Evolutionary conservation across 2,329 filamentous ascomycete species (phyloP).

Genomic region (Thermothelomyces thermophilus): DNA sequence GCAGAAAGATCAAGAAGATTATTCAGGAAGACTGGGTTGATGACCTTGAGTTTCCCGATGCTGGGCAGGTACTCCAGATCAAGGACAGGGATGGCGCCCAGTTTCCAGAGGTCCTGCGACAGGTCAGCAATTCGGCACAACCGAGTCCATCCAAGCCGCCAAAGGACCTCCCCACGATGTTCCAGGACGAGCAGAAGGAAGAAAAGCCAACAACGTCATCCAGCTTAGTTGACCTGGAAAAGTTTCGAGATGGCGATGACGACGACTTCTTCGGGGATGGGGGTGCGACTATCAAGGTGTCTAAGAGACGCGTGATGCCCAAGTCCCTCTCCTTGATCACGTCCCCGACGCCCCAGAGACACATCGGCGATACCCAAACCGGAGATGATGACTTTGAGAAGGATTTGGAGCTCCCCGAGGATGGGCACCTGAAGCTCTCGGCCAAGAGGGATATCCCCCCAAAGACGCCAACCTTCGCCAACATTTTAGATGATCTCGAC

Average conservation of each 20-base stretch:
- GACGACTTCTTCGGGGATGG: slow-evolving; percentile 60
- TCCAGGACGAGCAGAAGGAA: slow-evolving; percentile 29
- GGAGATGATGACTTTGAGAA: slow-evolving; percentile 62
- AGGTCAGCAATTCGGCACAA: slow-evolving; percentile 54
- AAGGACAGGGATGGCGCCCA: slow-evolving; percentile 54
- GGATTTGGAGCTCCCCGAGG: slow-evolving; percentile 64
- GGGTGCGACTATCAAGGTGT: slow-evolving; percentile 60
- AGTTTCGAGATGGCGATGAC: slow-evolving; percentile 55
- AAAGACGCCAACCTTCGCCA: slow-evolving; percentile 52
- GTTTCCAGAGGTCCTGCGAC: slow-evolving; percentile 62
- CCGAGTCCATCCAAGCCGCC: slow-evolving; percentile 42
- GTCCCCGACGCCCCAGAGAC: slow-evolving; percentile 48
- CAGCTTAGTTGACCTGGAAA: slow-evolving; percentile 52
- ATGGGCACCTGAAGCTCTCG: slow-evolving; percentile 59
- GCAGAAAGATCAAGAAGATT: slow-evolving; percentile 63
- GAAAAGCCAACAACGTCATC: slow-evolving; percentile 33
- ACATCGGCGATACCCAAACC: slow-evolving; percentile 31
- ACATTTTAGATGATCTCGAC: slow-evolving; percentile 69
- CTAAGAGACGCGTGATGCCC: slow-evolving; percentile 49
- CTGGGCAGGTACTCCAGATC: slow-evolving; percentile 54
- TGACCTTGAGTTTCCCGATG: slow-evolving; percentile 63
- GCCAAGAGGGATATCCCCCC: slow-evolving; percentile 56
- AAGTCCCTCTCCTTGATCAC: slow-evolving; percentile 49
- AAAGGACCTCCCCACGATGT: slow-evolving; percentile 18
- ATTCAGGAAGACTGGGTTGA: slow-evolving; percentile 78